Evolutionary conservation across 306 rosid genomes (phyloP).

Genomic region (Vigna hirtella): DNA sequence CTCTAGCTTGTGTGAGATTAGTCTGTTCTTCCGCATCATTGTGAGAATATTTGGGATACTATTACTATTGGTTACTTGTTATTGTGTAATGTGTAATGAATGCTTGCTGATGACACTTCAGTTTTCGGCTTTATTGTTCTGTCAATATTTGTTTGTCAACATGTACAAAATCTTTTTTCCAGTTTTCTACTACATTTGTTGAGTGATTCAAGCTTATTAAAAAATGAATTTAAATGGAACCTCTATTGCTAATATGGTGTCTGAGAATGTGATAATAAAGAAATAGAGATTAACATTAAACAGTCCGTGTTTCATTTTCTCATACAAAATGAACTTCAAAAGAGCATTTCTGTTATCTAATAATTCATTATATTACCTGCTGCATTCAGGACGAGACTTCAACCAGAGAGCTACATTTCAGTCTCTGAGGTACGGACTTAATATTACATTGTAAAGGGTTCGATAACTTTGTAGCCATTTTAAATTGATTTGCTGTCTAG

Average conservation of each 20-base stretch:
- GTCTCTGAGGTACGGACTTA: conserved; percentile 54
- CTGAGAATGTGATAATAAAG: neutral
- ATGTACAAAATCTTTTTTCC: neutral
- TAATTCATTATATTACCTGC: conserved; percentile 20
- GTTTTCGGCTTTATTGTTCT: conserved; percentile 19
- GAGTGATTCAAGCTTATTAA: neutral
- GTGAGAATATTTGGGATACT: conserved; percentile 13
- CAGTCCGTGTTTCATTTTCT: conserved; percentile 3
- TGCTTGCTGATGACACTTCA: neutral
- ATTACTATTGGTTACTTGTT: neutral
- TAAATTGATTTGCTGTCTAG: neutral
- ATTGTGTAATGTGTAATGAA: neutral
- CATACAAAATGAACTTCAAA: conserved; percentile 8
- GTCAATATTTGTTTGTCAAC: neutral
- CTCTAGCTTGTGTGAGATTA: conserved; percentile 16
- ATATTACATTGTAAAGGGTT: conserved; percentile 2
- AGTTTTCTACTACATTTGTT: neutral
- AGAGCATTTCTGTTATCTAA: conserved; percentile 33
- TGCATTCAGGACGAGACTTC: conserved; percentile 52
- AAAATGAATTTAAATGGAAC: neutral
- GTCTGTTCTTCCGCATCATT: neutral
- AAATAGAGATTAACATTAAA: neutral
- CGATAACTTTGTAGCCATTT: neutral
- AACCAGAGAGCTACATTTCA: conserved; percentile 41
- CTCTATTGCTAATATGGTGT: conserved; percentile 12